A percentile compares a stretch with the other conserved stretches of the same genome.
Evolutionary conservation across 129 eudicot species (phyloP).

Genomic region (Arctium lappa): DNA sequence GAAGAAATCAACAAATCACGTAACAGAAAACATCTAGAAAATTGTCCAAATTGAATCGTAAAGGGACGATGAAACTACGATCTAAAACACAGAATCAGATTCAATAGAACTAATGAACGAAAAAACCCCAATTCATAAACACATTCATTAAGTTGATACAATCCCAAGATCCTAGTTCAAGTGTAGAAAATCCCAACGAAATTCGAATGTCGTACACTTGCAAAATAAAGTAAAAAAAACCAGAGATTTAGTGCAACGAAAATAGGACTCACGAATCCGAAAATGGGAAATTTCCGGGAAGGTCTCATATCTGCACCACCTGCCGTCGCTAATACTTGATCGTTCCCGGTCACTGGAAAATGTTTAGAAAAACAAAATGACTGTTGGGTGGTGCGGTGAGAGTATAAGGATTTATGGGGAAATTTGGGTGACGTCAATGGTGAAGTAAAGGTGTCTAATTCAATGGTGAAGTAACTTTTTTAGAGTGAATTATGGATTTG

Average conservation of each 20-base stretch:
- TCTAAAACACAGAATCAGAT: conserved; percentile 5
- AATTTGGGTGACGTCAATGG: background rate
- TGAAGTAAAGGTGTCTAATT: background rate
- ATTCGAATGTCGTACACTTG: conserved; percentile 3
- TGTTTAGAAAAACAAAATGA: background rate
- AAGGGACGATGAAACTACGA: conserved; percentile 1
- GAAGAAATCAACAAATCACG: background rate
- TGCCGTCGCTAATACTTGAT: background rate
- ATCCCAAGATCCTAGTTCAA: background rate
- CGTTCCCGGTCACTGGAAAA: conserved; percentile 1
- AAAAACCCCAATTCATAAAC: background rate
- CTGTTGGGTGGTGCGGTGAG: background rate
- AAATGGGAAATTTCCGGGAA: background rate
- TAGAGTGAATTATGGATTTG: no score
- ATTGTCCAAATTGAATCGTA: background rate
- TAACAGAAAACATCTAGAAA: background rate
- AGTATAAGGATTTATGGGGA: background rate
- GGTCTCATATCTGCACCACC: background rate
- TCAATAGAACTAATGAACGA: background rate
- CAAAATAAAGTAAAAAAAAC: background rate
- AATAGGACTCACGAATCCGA: background rate
- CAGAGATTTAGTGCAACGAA: background rate
- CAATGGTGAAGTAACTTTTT: background rate
- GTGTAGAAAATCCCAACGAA: background rate
- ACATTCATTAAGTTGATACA: conserved; percentile 5